A percentile compares a stretch with the other conserved stretches of the same genome.
Evolutionary conservation across 1,284 basidiomycete genomes (phyloP).

Genomic region (Ceratobasidium sp.): DNA sequence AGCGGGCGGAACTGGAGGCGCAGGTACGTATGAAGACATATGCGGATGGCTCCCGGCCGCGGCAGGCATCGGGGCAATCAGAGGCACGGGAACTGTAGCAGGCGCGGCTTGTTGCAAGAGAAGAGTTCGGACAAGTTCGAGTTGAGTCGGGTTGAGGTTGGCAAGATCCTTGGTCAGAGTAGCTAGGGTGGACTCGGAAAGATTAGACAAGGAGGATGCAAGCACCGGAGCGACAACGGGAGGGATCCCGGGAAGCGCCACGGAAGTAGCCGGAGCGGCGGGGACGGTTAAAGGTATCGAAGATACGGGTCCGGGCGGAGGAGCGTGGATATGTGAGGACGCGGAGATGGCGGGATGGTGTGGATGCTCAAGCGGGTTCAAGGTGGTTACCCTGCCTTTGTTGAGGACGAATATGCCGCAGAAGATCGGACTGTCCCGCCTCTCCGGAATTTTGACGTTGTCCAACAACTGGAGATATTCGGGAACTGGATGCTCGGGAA

Average conservation of each 20-base stretch:
- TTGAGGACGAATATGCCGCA: conserved; percentile 85
- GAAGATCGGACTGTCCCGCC: conserved; percentile 71
- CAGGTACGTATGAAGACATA: conserved; percentile 1
- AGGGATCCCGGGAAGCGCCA: conserved; percentile 17
- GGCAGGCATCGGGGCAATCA: conserved; percentile 61
- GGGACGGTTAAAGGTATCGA: neutral
- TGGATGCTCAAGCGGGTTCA: conserved; percentile 58
- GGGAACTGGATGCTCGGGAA: conserved; percentile 74
- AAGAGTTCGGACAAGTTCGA: conserved; percentile 32
- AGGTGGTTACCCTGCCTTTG: conserved; percentile 63
- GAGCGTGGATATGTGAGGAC: conserved; percentile 51
- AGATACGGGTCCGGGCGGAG: conserved; percentile 43
- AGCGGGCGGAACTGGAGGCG: neutral
- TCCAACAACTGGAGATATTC: conserved; percentile 89
- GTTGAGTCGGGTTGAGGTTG: conserved; percentile 30
- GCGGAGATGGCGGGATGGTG: conserved; percentile 53
- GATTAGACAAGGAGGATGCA: conserved; percentile 42
- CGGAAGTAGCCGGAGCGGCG: conserved; percentile 15
- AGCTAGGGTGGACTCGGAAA: conserved; percentile 38
- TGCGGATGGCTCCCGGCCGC: conserved; percentile 27
- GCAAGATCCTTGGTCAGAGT: conserved; percentile 39
- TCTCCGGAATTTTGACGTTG: conserved; percentile 74
- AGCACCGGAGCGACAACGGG: conserved; percentile 27
- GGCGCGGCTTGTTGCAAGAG: conserved; percentile 48
- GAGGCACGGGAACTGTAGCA: conserved; percentile 62